A percentile compares a stretch with the other conserved stretches of the same genome.
phyloP scores from a whole-genome alignment of 2,329 filamentous ascomycete species.

The Chaetomium olivaceum region DNA sequence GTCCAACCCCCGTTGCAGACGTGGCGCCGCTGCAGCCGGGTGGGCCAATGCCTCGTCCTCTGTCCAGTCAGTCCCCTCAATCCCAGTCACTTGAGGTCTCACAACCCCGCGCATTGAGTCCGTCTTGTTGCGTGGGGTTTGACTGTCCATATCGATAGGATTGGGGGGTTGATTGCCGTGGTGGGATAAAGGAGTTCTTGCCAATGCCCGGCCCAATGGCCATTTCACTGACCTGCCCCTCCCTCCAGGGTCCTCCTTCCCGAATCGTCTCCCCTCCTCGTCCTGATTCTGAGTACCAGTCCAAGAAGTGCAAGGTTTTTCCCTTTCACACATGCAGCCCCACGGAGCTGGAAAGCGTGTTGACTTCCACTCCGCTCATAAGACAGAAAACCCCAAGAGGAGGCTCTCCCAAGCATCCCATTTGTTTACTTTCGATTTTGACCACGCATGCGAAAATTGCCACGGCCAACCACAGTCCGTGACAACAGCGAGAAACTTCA shows the following conservation, averaged over 20 bases:
- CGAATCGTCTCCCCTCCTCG: conserved; percentile 21
- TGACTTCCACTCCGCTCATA: neutral
- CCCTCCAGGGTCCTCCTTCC: conserved; percentile 28
- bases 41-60: conserved; percentile 39
- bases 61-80: conserved; percentile 40
- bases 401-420: neutral
- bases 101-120: conserved; percentile 33
- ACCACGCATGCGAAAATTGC: neutral
- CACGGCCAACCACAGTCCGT: conserved; percentile 30
- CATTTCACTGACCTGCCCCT: conserved; percentile 26
- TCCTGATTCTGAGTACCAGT: conserved; percentile 17
- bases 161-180: conserved; percentile 21
- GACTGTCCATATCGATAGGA: conserved; percentile 13
- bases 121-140: conserved; percentile 34
- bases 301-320: conserved; percentile 23
- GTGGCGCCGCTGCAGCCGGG: conserved; percentile 43
- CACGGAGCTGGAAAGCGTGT: conserved; percentile 13
- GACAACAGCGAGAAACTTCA: conserved; percentile 12
- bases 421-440: conserved; percentile 25
- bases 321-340: conserved; percentile 9
- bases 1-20: conserved; percentile 35
- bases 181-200: conserved; percentile 24
- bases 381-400: conserved; percentile 18
- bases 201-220: conserved; percentile 26
- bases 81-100: conserved; percentile 41